Evolutionary conservation across 176 grass and related monocot genomes (phyloP).

Genomic region (Zea luxurians): DNA sequence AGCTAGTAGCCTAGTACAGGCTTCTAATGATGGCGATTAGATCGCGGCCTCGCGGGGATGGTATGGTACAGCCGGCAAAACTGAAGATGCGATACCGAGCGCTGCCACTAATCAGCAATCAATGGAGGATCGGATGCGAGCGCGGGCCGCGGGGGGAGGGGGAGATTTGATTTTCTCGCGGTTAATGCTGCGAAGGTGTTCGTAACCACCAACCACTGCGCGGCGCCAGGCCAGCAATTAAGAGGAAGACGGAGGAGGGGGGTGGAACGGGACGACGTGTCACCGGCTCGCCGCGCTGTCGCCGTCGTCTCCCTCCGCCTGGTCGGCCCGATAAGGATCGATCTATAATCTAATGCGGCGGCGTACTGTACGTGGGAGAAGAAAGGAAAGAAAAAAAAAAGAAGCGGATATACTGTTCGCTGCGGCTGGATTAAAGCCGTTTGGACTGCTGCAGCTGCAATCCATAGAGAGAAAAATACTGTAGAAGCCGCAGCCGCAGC

Average conservation of each 20-base stretch:
- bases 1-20: too few relatives aligned
- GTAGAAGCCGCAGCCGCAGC: too few relatives aligned
- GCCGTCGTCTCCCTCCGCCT: neutral
- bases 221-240: constrained; percentile 28
- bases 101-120: neutral
- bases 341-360: neutral
- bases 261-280: neutral
- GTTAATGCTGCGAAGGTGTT: constrained; percentile 2
- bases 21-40: too few relatives aligned
- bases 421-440: too few relatives aligned
- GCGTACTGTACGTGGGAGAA: neutral
- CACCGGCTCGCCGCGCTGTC: constrained; percentile 1
- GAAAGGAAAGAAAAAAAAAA: neutral
- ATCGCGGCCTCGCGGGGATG: neutral
- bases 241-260: neutral
- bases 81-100: neutral
- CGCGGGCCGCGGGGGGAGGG: neutral
- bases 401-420: constrained; percentile 13
- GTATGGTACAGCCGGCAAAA: neutral
- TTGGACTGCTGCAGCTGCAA: too few relatives aligned
- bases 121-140: neutral
- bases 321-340: neutral
- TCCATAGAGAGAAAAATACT: too few relatives aligned
- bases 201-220: constrained; percentile 40
- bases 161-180: neutral